Percentiles rank a stretch among this genome's conserved stretches.
phyloP scores from a whole-genome alignment of 352 stramenopile genomes.

The Globisporangium carolinianum region DNA sequence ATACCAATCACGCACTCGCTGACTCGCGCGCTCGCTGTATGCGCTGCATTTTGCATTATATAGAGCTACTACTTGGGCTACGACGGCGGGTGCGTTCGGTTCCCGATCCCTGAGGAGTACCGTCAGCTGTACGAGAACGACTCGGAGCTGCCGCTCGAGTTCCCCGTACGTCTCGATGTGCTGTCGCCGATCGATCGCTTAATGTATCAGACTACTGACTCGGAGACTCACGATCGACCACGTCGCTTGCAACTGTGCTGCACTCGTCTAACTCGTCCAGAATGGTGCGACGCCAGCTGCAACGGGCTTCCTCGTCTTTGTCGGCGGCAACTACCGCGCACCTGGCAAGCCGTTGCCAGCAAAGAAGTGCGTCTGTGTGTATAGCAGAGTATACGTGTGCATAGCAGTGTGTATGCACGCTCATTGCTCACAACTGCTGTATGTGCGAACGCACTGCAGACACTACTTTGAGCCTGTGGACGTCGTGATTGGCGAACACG shows the following conservation, averaged over 20 bases:
- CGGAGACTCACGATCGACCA: too few relatives aligned
- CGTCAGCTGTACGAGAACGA: slow-evolving; percentile 65
- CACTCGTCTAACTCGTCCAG: slow-evolving; percentile 15
- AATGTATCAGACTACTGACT: not conserved
- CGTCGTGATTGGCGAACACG: slow-evolving; percentile 37
- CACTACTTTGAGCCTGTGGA: slow-evolving; percentile 73
- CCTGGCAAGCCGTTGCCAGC: slow-evolving; percentile 29
- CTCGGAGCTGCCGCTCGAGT: slow-evolving; percentile 74
- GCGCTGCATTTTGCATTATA: not conserved
- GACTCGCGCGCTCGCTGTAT: not conserved
- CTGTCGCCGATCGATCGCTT: not conserved
- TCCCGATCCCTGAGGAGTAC: slow-evolving; percentile 74
- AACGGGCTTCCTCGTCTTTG: slow-evolving; percentile 63
- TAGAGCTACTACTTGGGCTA: slow-evolving; percentile 76
- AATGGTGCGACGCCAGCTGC: slow-evolving; percentile 71
- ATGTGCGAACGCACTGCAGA: slow-evolving; percentile 13
- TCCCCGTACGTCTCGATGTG: slow-evolving; percentile 34
- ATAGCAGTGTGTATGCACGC: not conserved
- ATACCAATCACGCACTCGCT: not conserved
- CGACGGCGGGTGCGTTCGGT: slow-evolving; percentile 61
- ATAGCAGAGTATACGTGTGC: not conserved
- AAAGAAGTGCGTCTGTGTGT: slow-evolving; percentile 32
- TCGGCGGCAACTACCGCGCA: slow-evolving; percentile 35
- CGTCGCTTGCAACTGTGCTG: too few relatives aligned
- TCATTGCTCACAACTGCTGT: not conserved